These are phyloP conservation scores for Lachnum nothofagi DNA, from an alignment of 2,329 filamentous ascomycete genomes.

Conservation along the genomic window DNA sequence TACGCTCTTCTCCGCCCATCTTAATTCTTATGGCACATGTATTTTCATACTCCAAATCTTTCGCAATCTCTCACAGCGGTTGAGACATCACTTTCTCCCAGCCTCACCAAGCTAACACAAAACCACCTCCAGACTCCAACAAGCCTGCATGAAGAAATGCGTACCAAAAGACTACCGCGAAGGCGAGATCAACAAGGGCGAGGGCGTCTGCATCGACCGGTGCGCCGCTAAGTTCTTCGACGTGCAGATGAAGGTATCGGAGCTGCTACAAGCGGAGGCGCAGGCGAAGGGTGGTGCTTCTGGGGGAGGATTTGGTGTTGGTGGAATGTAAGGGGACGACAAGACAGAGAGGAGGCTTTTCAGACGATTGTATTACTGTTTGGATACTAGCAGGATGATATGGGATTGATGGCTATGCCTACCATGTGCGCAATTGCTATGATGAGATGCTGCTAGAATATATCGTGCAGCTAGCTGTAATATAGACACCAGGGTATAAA, in stretches of 20 bases:
- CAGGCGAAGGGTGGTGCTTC: constrained; percentile 56
- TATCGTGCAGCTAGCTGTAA: constrained; percentile 19
- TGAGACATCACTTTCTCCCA: not conserved
- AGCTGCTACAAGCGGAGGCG: constrained; percentile 90
- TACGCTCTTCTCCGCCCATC: too few species aligned
- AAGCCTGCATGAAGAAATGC: constrained; percentile 91
- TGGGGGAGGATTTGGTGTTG: constrained; percentile 46
- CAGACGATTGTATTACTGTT: constrained; percentile 7
- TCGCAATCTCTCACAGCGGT: too few species aligned
- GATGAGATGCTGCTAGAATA: not conserved
- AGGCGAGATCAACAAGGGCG: constrained; percentile 95
- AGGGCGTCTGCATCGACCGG: constrained; percentile 95
- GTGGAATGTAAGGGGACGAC: constrained; percentile 35
- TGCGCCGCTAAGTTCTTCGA: constrained; percentile 99
- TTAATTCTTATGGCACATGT: too few species aligned
- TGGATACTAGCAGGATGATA: not conserved
- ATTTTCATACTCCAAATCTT: too few species aligned
- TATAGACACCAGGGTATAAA: constrained; percentile 16
- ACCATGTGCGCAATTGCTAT: too few species aligned
- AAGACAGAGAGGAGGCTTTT: not conserved
- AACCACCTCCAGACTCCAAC: constrained; percentile 59
- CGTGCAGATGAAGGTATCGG: constrained; percentile 93
- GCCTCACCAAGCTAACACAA: constrained; percentile 6
- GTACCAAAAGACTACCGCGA: constrained; percentile 90
- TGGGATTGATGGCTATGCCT: not conserved